These are phyloP conservation scores for Leptoxyphium fumago DNA, from an alignment of 2,329 filamentous ascomycete genomes.

Conservation along the genomic window DNA sequence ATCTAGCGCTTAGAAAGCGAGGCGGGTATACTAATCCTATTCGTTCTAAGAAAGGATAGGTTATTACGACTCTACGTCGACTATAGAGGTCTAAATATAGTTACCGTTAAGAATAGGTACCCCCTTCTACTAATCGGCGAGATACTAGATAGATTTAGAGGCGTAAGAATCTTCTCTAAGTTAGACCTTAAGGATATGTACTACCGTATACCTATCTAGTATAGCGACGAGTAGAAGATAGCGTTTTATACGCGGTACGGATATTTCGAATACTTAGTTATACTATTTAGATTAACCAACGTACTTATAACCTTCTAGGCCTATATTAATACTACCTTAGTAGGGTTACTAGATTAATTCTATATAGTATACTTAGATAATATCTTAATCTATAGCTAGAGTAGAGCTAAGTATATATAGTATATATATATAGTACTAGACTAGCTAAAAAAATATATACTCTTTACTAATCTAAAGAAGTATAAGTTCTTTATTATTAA, in stretches of 20 bases:
- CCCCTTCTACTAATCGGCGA: conserved; percentile 13
- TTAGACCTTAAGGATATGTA: conserved; percentile 9
- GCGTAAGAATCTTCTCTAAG: conserved; percentile 8
- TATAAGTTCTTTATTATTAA: conserved; percentile 8
- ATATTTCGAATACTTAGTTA: too few relatives aligned
- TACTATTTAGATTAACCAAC: too few relatives aligned
- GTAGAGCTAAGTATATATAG: too few relatives aligned
- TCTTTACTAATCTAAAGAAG: conserved; percentile 10
- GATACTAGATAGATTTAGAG: conserved; percentile 9
- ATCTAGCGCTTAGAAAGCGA: too few relatives aligned
- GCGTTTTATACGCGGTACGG: too few relatives aligned
- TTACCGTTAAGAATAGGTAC: conserved; percentile 20
- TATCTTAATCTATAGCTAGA: too few relatives aligned
- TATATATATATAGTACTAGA: conserved; percentile 7
- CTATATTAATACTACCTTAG: too few relatives aligned
- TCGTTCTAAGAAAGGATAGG: conserved; percentile 8
- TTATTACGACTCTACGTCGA: conserved; percentile 15
- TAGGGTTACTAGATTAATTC: too few relatives aligned
- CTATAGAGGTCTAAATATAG: conserved; percentile 16
- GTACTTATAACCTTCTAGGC: too few relatives aligned
- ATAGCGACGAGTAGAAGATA: too few relatives aligned
- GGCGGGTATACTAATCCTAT: conserved; percentile 6
- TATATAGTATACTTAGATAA: too few relatives aligned
- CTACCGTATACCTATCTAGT: too few relatives aligned
- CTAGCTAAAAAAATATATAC: conserved; percentile 1